A percentile compares a stretch with the other conserved stretches of the same genome.
phyloP scores from a whole-genome alignment of 768 basidiomycete species.

The Amanita pallidorosea region DNA sequence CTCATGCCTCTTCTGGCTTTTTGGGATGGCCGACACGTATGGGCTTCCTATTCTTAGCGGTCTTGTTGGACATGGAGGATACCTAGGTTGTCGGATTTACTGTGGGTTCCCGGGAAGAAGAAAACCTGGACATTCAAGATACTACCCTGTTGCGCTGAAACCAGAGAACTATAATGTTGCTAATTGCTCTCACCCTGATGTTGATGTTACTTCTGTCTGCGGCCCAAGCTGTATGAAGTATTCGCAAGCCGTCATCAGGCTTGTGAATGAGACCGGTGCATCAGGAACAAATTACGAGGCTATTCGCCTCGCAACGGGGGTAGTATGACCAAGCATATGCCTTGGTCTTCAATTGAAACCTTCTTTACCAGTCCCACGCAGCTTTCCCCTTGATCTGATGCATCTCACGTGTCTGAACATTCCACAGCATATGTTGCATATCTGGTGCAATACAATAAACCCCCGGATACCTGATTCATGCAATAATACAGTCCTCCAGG shows the following conservation, averaged over 20 bases:
- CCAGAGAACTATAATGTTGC: background rate
- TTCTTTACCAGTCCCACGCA: conserved; percentile 19
- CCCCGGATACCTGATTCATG: conserved; percentile 10
- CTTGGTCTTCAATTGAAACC: conserved; percentile 14
- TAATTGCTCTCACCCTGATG: background rate
- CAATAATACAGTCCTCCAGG: background rate
- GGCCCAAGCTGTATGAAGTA: background rate
- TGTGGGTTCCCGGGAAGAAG: too few relatives aligned
- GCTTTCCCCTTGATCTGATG: conserved; percentile 33
- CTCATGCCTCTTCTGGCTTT: background rate
- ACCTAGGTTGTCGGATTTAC: too few relatives aligned
- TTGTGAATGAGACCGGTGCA: background rate
- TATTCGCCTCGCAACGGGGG: conserved; percentile 20
- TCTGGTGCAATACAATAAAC: conserved; percentile 21
- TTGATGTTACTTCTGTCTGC: background rate
- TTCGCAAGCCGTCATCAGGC: background rate
- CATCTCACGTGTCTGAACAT: conserved; percentile 24
- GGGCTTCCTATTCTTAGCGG: background rate
- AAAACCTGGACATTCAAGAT: background rate
- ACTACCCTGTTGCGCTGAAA: background rate
- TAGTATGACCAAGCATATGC: conserved; percentile 25
- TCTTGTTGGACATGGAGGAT: background rate
- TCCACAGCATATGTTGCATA: conserved; percentile 23
- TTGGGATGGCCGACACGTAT: background rate
- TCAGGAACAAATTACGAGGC: conserved; percentile 12